Evolutionary conservation across 225 moss, liverwort and hornwort genomes (phyloP).

Genomic region (Neckera pumila): DNA sequence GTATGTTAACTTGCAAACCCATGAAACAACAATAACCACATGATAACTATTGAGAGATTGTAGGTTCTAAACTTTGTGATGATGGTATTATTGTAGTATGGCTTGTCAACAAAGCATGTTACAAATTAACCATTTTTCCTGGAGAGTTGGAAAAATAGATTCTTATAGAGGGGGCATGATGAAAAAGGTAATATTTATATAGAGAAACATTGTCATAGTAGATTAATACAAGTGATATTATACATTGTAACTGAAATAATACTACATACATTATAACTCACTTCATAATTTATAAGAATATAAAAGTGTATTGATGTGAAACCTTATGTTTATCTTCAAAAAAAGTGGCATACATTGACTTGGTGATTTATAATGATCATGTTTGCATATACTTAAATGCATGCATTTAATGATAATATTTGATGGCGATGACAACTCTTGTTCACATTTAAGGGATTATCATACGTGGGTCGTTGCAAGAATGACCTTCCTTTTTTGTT

Average conservation of each 20-base stretch:
- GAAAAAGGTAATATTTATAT: fast-evolving
- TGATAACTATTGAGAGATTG: no score
- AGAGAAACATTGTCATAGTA: fast-evolving
- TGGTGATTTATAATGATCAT: no score
- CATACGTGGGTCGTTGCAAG: no score
- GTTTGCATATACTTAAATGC: not conserved
- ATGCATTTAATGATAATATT: not conserved
- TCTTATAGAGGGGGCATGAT: fast-evolving
- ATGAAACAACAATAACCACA: no score
- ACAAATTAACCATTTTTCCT: not conserved
- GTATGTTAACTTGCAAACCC: no score
- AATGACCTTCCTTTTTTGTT: no score
- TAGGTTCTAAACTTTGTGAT: no score
- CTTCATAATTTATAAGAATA: no score
- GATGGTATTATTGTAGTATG: fast-evolving
- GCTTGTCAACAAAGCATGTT: no score
- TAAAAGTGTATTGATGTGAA: not conserved
- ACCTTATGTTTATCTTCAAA: fast-evolving
- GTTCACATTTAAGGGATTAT: no score
- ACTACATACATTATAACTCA: not conserved
- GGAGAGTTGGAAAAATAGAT: fast-evolving
- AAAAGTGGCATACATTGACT: not conserved
- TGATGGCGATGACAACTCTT: not conserved
- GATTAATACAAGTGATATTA: not conserved
- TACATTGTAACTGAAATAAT: not conserved